phyloP scores from a whole-genome alignment of 495 filamentous ascomycete species.

The Gamarada debralockiae region DNA sequence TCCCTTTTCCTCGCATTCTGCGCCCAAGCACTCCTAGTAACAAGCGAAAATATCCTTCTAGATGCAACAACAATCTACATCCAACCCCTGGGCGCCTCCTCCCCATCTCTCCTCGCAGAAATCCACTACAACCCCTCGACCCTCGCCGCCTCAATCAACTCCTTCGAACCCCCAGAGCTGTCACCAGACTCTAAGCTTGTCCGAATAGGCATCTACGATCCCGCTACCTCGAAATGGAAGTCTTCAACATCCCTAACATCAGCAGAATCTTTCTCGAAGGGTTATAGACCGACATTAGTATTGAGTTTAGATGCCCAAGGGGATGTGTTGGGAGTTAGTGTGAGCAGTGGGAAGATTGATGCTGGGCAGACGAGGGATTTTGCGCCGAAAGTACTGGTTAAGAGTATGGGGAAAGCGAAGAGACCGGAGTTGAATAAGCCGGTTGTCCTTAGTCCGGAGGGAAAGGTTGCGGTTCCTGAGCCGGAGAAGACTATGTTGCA shows the following conservation, averaged over 20 bases:
- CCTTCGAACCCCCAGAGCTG: constrained; percentile 46
- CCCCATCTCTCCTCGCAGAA: constrained; percentile 39
- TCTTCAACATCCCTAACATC: constrained; percentile 45
- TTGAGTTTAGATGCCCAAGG: constrained; percentile 38
- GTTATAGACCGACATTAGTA: constrained; percentile 45
- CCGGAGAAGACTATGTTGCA: constrained; percentile 66
- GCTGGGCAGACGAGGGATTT: constrained; percentile 53
- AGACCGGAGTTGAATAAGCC: constrained; percentile 61
- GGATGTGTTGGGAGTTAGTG: constrained; percentile 35
- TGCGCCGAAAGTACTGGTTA: constrained; percentile 49
- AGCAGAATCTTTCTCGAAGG: constrained; percentile 47
- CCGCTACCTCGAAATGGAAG: constrained; percentile 33
- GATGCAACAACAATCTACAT: constrained; percentile 19
- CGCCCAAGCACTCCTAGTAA: background rate
- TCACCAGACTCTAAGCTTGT: constrained; percentile 34
- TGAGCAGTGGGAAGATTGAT: constrained; percentile 43
- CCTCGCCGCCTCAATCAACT: constrained; percentile 31
- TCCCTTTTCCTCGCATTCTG: constrained; percentile 14
- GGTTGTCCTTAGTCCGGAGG: constrained; percentile 57
- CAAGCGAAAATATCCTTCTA: too few relatives aligned
- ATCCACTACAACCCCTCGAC: constrained; percentile 37
- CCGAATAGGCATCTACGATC: constrained; percentile 46
- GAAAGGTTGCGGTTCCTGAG: constrained; percentile 47
- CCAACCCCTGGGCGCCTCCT: constrained; percentile 27
- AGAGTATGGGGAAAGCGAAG: constrained; percentile 40